Evolutionary conservation across 257 asterid species (phyloP).

Genomic region (Solanum megistacrolobum): DNA sequence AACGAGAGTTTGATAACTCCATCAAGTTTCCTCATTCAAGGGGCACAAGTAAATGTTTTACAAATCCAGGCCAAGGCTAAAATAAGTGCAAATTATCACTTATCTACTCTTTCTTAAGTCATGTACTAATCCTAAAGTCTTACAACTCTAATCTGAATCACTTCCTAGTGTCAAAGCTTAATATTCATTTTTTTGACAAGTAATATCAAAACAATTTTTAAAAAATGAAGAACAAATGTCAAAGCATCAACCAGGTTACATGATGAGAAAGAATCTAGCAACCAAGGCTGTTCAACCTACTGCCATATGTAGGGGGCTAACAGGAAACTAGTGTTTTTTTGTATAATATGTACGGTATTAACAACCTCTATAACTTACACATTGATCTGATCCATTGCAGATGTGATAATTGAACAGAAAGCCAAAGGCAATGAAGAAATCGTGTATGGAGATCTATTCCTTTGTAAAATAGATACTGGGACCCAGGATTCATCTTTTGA

Average conservation of each 20-base stretch:
- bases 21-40: not conserved
- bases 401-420: constrained; percentile 62
- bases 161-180: not conserved
- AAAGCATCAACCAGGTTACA: not conserved
- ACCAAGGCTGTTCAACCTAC: not conserved
- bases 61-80: not conserved
- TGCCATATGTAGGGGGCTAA: not conserved
- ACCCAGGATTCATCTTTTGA: constrained; percentile 86
- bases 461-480: constrained; percentile 77
- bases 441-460: constrained; percentile 86
- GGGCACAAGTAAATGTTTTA: not conserved
- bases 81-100: not conserved
- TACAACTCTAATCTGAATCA: not conserved
- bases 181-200: not conserved
- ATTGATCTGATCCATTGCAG: constrained; percentile 86
- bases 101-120: not conserved
- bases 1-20: not conserved
- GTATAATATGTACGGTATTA: not conserved
- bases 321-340: not conserved
- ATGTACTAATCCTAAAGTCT: not conserved
- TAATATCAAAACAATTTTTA: not conserved
- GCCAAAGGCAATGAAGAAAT: constrained; percentile 86
- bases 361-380: constrained; percentile 40
- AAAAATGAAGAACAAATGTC: not conserved
- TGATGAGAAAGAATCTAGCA: not conserved